Conservation (phyloP, 2,329 filamentous ascomycete genomes). For the Sarocladiaceae sp. region DNA sequence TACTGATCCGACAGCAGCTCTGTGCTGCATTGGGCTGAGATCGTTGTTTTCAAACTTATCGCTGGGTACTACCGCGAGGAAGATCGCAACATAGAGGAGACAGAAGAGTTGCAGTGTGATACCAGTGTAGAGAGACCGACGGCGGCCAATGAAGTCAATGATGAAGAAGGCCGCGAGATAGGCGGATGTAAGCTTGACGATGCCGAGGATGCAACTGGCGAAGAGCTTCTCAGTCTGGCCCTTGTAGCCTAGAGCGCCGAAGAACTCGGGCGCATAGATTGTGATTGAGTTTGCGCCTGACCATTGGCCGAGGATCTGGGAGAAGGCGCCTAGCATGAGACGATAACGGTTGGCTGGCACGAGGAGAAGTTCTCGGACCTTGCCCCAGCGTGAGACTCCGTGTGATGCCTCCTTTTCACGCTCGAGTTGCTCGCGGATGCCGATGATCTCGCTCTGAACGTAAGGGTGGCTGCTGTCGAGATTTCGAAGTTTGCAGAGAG, state of each 20-base stretch:
- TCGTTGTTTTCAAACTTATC: constrained; percentile 13
- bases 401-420: neutral
- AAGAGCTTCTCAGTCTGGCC: constrained; percentile 15
- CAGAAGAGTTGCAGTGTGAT: constrained; percentile 21
- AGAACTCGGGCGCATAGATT: constrained; percentile 16
- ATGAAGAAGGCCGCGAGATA: constrained; percentile 16
- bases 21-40: constrained; percentile 12
- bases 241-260: constrained; percentile 16
- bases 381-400: neutral
- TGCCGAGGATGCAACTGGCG: constrained; percentile 15
- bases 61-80: constrained; percentile 18
- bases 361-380: neutral
- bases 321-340: constrained; percentile 19
- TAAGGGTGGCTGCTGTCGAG: neutral
- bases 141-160: constrained; percentile 18
- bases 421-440: neutral
- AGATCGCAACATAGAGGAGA: constrained; percentile 19
- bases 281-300: constrained; percentile 18
- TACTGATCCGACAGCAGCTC: constrained; percentile 30
- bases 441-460: neutral
- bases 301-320: constrained; percentile 17
- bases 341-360: constrained; percentile 16
- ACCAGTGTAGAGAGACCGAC: constrained; percentile 22
- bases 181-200: constrained; percentile 16
- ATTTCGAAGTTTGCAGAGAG: neutral